Conservation (phyloP, 441 rosid genomes). For the Euphorbia schlechtendalii region DNA sequence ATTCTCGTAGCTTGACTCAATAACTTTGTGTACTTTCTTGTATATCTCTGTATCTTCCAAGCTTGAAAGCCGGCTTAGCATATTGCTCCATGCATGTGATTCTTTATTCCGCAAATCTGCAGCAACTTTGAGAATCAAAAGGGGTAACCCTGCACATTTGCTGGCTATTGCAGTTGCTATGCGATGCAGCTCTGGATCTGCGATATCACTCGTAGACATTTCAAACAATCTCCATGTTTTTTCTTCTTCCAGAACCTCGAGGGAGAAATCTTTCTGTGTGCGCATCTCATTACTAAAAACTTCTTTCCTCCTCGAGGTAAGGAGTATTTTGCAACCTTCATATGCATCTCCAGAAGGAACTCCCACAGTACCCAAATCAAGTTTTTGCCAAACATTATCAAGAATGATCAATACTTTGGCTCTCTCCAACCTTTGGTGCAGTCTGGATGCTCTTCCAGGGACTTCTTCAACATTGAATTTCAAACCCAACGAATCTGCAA, state of each 20-base stretch:
- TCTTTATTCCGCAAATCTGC: not conserved
- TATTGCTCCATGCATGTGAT: not conserved
- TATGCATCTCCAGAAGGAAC: not conserved
- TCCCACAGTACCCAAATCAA: not conserved
- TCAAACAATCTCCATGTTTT: conserved; percentile 9
- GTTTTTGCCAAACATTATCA: conserved; percentile 3
- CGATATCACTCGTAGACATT: too few relatives aligned
- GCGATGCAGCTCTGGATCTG: not conserved
- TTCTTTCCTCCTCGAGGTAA: not conserved
- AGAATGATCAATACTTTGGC: conserved; percentile 15
- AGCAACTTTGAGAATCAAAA: not conserved
- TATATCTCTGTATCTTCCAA: not conserved
- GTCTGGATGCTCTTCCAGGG: conserved; percentile 16
- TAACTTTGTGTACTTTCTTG: not conserved
- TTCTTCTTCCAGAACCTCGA: not conserved
- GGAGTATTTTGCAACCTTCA: not conserved
- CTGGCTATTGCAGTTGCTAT: not conserved
- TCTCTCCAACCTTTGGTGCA: conserved; percentile 4
- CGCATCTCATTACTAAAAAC: not conserved
- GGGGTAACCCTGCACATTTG: not conserved
- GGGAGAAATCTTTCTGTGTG: not conserved
- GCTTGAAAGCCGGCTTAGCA: not conserved
- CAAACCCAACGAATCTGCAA: conserved; percentile 10
- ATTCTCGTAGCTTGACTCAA: conserved; percentile 16
- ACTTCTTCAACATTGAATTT: conserved; percentile 7